phyloP scores from a whole-genome alignment of 805 yeast species.

The Yamadazyma tumulicola region DNA sequence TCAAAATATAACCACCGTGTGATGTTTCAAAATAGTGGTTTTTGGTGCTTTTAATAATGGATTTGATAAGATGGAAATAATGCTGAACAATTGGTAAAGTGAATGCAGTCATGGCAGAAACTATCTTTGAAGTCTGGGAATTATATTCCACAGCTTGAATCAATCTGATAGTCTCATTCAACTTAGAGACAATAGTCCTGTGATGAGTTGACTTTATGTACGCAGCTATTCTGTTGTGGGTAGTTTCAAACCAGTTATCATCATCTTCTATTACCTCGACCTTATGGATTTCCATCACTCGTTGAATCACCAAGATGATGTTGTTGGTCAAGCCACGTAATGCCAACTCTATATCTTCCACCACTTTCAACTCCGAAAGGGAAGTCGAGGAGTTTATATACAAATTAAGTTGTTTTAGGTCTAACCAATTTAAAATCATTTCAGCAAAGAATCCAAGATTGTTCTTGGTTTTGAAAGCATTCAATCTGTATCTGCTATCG shows the following conservation, averaged over 20 bases:
- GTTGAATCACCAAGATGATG: slow-evolving; percentile 67
- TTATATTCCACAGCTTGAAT: slow-evolving; percentile 38
- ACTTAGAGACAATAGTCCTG: slow-evolving; percentile 28
- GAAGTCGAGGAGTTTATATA: slow-evolving; percentile 24
- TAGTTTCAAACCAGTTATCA: slow-evolving; percentile 63
- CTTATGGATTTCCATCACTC: slow-evolving; percentile 38
- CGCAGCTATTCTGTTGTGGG: slow-evolving; percentile 44
- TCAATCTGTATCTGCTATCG: slow-evolving; percentile 24
- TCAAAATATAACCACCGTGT: slow-evolving; percentile 58
- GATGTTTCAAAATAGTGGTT: slow-evolving; percentile 51
- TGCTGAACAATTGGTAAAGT: slow-evolving; percentile 61
- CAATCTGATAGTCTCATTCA: slow-evolving; percentile 31
- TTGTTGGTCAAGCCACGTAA: slow-evolving; percentile 54
- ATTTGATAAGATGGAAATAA: slow-evolving; percentile 49
- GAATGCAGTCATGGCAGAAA: slow-evolving; percentile 50
- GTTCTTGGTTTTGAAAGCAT: slow-evolving; percentile 31
- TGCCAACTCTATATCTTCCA: slow-evolving; percentile 42
- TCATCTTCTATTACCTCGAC: slow-evolving; percentile 37
- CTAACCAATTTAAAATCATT: slow-evolving; percentile 46
- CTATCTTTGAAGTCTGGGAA: slow-evolving; percentile 30
- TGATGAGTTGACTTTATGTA: slow-evolving; percentile 43
- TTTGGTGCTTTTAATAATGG: slow-evolving; percentile 43
- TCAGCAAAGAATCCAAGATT: slow-evolving; percentile 46
- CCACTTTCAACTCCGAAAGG: slow-evolving; percentile 11
- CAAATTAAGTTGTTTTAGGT: slow-evolving; percentile 14